A percentile compares a stretch with the other conserved stretches of the same genome.
These are phyloP conservation scores for Curvularia lunata DNA, from an alignment of 2,329 filamentous ascomycete genomes.

Conservation along the genomic window DNA sequence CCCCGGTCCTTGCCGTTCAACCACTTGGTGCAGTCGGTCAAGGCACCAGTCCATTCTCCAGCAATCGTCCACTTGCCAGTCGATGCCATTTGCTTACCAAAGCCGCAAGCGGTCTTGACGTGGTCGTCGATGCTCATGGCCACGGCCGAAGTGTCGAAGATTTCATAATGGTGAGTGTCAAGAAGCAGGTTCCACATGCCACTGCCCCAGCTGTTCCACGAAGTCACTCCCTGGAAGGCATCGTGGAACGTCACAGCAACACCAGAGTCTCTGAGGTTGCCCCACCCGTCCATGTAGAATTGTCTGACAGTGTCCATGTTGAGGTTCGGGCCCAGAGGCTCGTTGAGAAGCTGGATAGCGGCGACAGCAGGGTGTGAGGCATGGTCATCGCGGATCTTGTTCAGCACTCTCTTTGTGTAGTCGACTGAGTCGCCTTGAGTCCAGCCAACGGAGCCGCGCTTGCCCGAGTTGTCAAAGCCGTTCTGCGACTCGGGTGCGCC, in stretches of 20 bases:
- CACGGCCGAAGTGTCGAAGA: conserved; percentile 52
- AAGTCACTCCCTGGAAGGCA: conserved; percentile 54
- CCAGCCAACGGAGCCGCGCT: conserved; percentile 55
- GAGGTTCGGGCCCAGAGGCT: conserved; percentile 53
- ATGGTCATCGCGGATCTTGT: conserved; percentile 56
- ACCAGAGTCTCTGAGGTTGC: conserved; percentile 51
- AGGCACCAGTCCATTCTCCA: conserved; percentile 57
- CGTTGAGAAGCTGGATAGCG: conserved; percentile 57
- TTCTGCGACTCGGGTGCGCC: conserved; percentile 70
- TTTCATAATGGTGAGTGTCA: conserved; percentile 58
- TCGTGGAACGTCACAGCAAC: conserved; percentile 56
- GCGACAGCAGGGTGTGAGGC: conserved; percentile 55
- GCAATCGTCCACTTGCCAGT: conserved; percentile 56
- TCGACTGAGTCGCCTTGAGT: conserved; percentile 52
- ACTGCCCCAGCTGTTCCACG: conserved; percentile 53
- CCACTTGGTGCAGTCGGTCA: conserved; percentile 58
- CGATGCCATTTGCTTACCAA: conserved; percentile 54
- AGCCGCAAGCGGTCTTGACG: conserved; percentile 52
- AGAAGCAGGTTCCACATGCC: conserved; percentile 55
- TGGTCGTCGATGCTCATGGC: conserved; percentile 49
- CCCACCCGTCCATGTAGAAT: conserved; percentile 59
- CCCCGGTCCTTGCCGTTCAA: conserved; percentile 56
- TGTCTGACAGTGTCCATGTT: conserved; percentile 53
- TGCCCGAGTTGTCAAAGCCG: conserved; percentile 71
- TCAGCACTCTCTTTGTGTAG: conserved; percentile 52